Evolutionary conservation across 768 basidiomycete species (phyloP), one percentile per base, ranked within the genome.

Genomic region (Kondoa malvinella): DNA sequence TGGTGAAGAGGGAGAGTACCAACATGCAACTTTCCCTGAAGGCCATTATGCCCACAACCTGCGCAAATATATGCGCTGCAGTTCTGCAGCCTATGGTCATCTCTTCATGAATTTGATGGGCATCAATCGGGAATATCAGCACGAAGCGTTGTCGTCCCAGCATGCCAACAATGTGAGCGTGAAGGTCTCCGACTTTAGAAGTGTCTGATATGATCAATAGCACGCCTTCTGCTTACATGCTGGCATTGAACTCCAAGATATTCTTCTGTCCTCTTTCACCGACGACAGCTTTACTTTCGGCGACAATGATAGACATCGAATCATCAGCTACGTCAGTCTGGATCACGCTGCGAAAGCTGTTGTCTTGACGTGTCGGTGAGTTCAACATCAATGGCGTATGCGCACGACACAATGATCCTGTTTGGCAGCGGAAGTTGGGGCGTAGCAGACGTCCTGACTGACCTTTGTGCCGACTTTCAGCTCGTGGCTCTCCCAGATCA

Each of bases 281-380:
- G 78, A 79, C 30, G 63, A 72, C 1, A 71, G 12, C 21, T 50
- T 50, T 50, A 21, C 75, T 25, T 56, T 75, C 61, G 33, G 71
- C 14, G 29, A 73, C 16, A 71, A 73, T 34, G 75, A 76, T 66
- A 73, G 73, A 12, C 73, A 74, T 0, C 76, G 72, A 0, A 67
- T 76, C 15, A 72, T 77, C 1, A 75, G 76, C 67, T 77, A 75
- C 69, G 73, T 79, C 58, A 76, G 76, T 16, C 74, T 79, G 34
- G 78, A 78, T 40, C 78, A 78, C 62, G 72, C 70, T 1, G 32
- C 72, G 12, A 65, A 75, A 56, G 74, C 77, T 14, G 70, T 79
- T 66, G 77, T 78, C 1, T 70, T 79, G 71, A 66, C 68, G 71
- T 79, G 26, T 77, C 76, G 12, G 40, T 78, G 77, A 73, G 75